Evolutionary conservation across 768 basidiomycete species (phyloP).

Genomic region (Leccinum subtestaceum): DNA sequence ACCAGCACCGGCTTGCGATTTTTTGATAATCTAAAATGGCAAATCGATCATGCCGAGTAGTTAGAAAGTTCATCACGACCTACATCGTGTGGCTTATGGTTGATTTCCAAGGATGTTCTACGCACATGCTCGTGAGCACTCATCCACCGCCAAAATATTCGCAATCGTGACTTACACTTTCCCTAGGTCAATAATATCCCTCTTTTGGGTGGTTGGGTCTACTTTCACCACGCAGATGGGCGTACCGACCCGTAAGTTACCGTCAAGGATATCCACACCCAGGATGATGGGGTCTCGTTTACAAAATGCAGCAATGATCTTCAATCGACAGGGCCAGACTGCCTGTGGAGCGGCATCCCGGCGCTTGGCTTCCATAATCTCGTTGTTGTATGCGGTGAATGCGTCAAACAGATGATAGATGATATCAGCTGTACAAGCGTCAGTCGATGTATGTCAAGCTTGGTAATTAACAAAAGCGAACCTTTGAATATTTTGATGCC

Average conservation of each 20-base stretch:
- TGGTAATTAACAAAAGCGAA: conserved; percentile 29
- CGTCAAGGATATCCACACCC: conserved; percentile 95
- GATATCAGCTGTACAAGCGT: conserved; percentile 72
- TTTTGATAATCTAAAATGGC: conserved; percentile 73
- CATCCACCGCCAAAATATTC: not conserved
- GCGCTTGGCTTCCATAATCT: conserved; percentile 90
- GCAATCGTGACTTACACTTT: conserved; percentile 68
- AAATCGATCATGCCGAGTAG: not conserved
- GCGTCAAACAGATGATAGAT: conserved; percentile 98
- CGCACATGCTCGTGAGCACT: not conserved
- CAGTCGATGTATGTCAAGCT: not conserved
- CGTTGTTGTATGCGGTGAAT: conserved; percentile 90
- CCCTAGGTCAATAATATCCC: conserved; percentile 87
- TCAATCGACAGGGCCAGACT: conserved; percentile 94
- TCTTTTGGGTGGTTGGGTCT: conserved; percentile 86
- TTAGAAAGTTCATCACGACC: conserved; percentile 17
- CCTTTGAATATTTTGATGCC: conserved; percentile 94
- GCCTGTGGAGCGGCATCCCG: conserved; percentile 91
- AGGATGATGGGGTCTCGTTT: conserved; percentile 97
- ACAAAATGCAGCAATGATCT: conserved; percentile 90
- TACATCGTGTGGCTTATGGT: conserved; percentile 86
- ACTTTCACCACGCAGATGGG: conserved; percentile 92
- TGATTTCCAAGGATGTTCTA: conserved; percentile 95
- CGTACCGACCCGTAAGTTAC: conserved; percentile 86
- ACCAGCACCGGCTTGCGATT: conserved; percentile 90